A percentile compares a stretch with the other conserved stretches of the same genome.
Evolutionary conservation across 2,329 filamentous ascomycete species (phyloP).

Genomic region (Coniochaeta sp.): DNA sequence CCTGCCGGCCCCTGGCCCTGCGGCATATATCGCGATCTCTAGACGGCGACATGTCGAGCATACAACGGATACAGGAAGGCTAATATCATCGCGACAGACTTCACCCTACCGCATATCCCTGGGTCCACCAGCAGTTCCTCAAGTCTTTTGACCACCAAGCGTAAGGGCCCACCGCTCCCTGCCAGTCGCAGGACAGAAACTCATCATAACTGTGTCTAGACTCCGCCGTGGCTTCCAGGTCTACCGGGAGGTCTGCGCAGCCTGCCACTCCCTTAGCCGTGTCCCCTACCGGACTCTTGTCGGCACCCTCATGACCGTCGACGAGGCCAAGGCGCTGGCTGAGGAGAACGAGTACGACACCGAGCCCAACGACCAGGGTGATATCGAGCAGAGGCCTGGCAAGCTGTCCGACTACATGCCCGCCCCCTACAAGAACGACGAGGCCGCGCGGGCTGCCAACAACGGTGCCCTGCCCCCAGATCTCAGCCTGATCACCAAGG

Average conservation of each 20-base stretch:
- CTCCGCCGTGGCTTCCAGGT: slow-evolving; percentile 99
- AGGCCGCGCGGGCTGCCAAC: slow-evolving; percentile 96
- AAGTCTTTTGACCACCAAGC: slow-evolving; percentile 97
- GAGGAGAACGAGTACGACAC: slow-evolving; percentile 98
- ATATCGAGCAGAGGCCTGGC: slow-evolving; percentile 96
- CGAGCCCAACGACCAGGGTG: slow-evolving; percentile 95
- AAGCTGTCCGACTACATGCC: slow-evolving; percentile 98
- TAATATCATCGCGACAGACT: slow-evolving; percentile 50
- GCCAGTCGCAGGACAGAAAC: not conserved
- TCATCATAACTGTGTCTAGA: slow-evolving; percentile 35
- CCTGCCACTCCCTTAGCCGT: slow-evolving; percentile 93
- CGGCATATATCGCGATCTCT: slow-evolving; percentile 16
- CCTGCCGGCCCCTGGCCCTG: slow-evolving; percentile 7
- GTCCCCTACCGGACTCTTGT: slow-evolving; percentile 91
- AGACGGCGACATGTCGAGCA: not conserved
- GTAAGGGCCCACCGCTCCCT: slow-evolving; percentile 51
- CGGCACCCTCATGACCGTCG: slow-evolving; percentile 86
- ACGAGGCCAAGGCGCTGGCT: slow-evolving; percentile 94
- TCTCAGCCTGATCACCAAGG: slow-evolving; percentile 97
- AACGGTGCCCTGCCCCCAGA: slow-evolving; percentile 96
- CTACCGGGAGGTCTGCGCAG: slow-evolving; percentile 96
- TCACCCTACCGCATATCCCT: slow-evolving; percentile 86
- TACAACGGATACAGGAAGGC: not conserved
- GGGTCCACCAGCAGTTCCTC: slow-evolving; percentile 85
- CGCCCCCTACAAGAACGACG: slow-evolving; percentile 95